A percentile compares a stretch with the other conserved stretches of the same genome.
Conservation (phyloP, 139 green algal genomes). For the Chlamydomonas schloesseri region DNA sequence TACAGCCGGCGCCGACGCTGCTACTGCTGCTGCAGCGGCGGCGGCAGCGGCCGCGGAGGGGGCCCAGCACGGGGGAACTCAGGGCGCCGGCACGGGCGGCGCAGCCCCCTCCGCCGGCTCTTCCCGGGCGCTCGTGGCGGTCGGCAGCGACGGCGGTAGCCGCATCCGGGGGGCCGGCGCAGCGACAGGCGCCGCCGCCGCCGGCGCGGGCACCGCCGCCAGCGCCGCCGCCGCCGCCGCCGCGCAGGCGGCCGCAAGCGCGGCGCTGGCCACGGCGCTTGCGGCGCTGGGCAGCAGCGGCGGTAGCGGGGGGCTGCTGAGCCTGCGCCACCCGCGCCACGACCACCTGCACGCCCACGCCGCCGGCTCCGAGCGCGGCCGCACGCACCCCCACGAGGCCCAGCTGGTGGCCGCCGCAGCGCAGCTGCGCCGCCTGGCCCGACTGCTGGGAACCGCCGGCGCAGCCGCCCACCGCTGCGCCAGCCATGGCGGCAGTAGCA, state of each 20-base stretch:
- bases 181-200: not conserved
- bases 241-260: not conserved
- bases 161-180: not conserved
- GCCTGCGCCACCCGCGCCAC: not conserved
- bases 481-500: not conserved
- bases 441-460: not conserved
- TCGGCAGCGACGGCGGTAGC: not conserved
- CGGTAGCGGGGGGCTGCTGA: not conserved
- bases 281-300: not conserved
- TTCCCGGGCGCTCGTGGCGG: not conserved
- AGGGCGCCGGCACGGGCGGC: not conserved
- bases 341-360: not conserved
- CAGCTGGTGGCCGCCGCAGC: conserved; percentile 2
- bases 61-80: not conserved
- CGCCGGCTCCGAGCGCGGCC: not conserved
- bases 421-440: conserved; percentile 14
- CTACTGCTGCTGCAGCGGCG: not conserved
- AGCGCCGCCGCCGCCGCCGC: no score
- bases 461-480: not conserved
- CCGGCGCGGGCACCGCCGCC: not conserved
- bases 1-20: not conserved
- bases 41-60: not conserved
- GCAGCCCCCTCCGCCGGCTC: no score
- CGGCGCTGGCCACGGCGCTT: not conserved
- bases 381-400: not conserved